Evolutionary conservation across 257 asterid species (phyloP).

Genomic region (Primulina tabacum): DNA sequence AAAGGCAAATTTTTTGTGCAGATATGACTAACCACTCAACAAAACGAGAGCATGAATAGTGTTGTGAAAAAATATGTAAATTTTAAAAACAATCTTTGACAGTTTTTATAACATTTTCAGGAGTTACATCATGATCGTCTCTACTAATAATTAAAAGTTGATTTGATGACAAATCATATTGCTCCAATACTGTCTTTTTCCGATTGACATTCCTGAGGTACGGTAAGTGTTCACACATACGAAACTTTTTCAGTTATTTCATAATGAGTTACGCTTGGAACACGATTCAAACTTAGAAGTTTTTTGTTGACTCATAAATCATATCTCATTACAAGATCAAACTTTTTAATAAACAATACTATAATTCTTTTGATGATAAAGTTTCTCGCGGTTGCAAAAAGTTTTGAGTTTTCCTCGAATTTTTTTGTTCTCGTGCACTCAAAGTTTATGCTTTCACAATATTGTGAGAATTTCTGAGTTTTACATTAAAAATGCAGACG

Average conservation of each 20-base stretch:
- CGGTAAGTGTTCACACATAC: background rate
- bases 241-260: background rate
- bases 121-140: background rate
- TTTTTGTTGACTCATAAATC: too few species aligned
- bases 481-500: background rate
- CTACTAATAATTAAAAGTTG: too few species aligned
- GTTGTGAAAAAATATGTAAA: constrained; percentile 4
- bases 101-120: background rate
- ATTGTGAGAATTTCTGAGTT: background rate
- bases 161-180: too few species aligned
- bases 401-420: background rate
- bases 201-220: background rate
- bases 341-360: background rate
- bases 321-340: background rate
- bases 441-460: background rate
- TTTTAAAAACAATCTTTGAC: background rate
- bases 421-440: background rate
- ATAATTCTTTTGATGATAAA: background rate
- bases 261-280: too few species aligned
- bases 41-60: background rate
- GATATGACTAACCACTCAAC: background rate
- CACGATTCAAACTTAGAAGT: too few species aligned
- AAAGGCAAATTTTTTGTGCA: background rate
- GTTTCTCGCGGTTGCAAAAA: background rate
- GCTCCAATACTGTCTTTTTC: too few species aligned